Evolutionary conservation across 495 filamentous ascomycete genomes (phyloP).

Genomic region (Neurospora tetrasperma): DNA sequence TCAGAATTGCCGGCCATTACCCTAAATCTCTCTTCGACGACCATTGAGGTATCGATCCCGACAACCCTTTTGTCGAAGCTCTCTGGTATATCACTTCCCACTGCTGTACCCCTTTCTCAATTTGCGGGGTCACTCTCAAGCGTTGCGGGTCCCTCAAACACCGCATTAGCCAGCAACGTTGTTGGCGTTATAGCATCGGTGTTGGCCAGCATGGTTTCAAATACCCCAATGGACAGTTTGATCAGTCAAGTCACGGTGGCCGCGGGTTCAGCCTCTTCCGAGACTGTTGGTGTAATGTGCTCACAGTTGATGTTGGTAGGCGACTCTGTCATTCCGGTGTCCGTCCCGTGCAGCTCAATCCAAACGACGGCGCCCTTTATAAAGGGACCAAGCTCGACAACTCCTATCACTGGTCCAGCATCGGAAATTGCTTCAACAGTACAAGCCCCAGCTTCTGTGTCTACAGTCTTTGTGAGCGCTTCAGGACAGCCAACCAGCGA

Average conservation of each 20-base stretch:
- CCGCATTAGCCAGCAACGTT: constrained; percentile 6
- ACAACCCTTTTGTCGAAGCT: constrained; percentile 6
- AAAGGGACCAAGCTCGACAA: background rate
- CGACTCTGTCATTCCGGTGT: constrained; percentile 4
- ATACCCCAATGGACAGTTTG: constrained; percentile 3
- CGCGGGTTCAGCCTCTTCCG: background rate
- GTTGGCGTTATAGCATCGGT: constrained; percentile 7
- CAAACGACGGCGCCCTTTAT: background rate
- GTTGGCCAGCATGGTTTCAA: constrained; percentile 7
- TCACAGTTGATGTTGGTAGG: constrained; percentile 7
- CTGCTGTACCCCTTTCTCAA: constrained; percentile 1
- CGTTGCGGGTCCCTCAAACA: constrained; percentile 5
- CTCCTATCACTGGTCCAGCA: background rate
- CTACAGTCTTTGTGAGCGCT: background rate
- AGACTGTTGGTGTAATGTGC: constrained; percentile 2
- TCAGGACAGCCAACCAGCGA: background rate
- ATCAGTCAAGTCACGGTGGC: constrained; percentile 4
- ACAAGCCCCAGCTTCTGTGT: background rate
- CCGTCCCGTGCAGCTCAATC: constrained; percentile 4
- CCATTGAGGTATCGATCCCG: constrained; percentile 5
- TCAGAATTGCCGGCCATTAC: constrained; percentile 7
- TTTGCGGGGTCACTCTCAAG: constrained; percentile 5
- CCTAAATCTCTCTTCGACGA: constrained; percentile 4
- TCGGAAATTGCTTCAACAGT: background rate
- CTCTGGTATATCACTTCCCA: constrained; percentile 3